Evolutionary conservation across 2,329 filamentous ascomycete species (phyloP), one percentile per base, ranked within the genome.

Genomic region (Elsinoe australis): DNA sequence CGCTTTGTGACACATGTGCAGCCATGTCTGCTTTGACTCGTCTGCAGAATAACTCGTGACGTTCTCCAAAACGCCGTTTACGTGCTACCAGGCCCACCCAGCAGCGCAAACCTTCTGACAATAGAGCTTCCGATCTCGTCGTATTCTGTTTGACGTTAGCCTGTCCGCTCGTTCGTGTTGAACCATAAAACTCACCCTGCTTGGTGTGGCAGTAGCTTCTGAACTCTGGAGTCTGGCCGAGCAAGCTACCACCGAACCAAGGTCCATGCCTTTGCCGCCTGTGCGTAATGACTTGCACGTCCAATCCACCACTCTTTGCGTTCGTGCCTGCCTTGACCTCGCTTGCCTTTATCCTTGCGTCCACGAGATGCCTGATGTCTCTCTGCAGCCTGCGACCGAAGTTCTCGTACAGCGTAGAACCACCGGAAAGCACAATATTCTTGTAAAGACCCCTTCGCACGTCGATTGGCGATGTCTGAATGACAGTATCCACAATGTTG

Each of bases 141-240:
- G 65, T 95, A 95, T 75, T 90, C 68, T 42, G 64, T 59, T 12
- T 4, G 21, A 29, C 18, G 45, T 48, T 22, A 48, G 45, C n/a
- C 4, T 21, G 3, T 8, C n/a, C 17, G 22, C 17, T 22, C 3
- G 3, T 54, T 67, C 64, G 6, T 5, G n/a, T 7, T 10, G 26
- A 6, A 6, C 26, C 26, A 29, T 29, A 6, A 29, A 15, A 29
- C 33, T 36, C 32, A 48, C 45, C 45, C 31, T 48, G 45, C 64
- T 73, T 74, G 14, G 71, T 98, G 70, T 98, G 94, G 73, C 92
- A 98, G 72, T 96, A 98, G 63, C 88, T 95, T 66, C 87, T 81
- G 76, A 98, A 98, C 69, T 98, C 94, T 3, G 94, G 90, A 5
- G 92, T 98, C 73, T 96, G 90, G 49, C 90, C 94, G 52, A 98